phyloP scores from a whole-genome alignment of 2,329 filamentous ascomycete genomes.

The Cordyceps fumosorosea region DNA sequence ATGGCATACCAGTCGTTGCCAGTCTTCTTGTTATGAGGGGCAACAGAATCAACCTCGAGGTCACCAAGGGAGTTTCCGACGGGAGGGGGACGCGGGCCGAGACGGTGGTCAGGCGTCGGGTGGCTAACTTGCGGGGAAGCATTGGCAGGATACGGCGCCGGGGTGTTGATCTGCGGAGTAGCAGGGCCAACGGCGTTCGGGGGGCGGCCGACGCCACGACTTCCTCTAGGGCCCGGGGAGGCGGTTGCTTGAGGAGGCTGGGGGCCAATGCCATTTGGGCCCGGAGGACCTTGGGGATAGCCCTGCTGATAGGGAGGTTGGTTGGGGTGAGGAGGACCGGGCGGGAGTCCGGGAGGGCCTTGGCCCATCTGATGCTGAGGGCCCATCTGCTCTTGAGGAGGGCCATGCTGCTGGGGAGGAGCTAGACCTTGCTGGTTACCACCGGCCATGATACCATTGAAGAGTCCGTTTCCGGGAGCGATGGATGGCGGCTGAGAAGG shows the following conservation, averaged over 20 bases:
- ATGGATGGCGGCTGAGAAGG: constrained; percentile 81
- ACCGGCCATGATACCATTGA: constrained; percentile 93
- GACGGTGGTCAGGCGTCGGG: constrained; percentile 65
- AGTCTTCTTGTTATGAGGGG: constrained; percentile 80
- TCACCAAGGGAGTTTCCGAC: constrained; percentile 68
- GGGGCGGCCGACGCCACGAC: constrained; percentile 63
- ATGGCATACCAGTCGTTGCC: constrained; percentile 92
- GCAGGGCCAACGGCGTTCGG: constrained; percentile 61
- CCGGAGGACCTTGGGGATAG: constrained; percentile 50
- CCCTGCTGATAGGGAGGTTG: constrained; percentile 69
- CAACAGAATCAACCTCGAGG: constrained; percentile 78
- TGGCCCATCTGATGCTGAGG: constrained; percentile 57
- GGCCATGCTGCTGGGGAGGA: constrained; percentile 65
- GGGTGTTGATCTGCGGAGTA: constrained; percentile 86
- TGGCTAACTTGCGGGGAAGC: constrained; percentile 83
- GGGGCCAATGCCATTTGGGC: constrained; percentile 66
- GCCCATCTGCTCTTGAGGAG: constrained; percentile 55
- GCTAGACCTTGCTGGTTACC: constrained; percentile 77
- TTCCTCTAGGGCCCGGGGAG: constrained; percentile 79
- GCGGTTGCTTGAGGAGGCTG: constrained; percentile 80
- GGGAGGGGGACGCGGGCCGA: constrained; percentile 44
- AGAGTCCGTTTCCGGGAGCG: constrained; percentile 85
- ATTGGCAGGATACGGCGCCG: constrained; percentile 77
- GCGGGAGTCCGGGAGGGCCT: constrained; percentile 58
- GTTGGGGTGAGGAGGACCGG: constrained; percentile 51